These are phyloP conservation scores for Aeminium ludgeri DNA, from an alignment of 495 filamentous ascomycete species.

Conservation along the genomic window DNA sequence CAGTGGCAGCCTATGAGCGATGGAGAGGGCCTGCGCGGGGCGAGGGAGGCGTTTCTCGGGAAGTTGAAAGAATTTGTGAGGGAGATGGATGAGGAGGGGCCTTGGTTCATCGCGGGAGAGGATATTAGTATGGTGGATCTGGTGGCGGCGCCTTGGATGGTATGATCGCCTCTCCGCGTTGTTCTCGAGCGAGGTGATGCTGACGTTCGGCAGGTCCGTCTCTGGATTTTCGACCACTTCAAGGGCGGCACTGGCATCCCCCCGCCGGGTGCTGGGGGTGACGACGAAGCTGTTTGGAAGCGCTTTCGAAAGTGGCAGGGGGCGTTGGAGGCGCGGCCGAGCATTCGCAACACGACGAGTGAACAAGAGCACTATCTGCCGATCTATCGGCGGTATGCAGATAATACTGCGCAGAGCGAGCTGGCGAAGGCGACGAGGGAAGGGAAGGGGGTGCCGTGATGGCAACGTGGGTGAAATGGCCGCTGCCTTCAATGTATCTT, in stretches of 20 bases:
- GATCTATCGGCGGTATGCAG: conserved; percentile 54
- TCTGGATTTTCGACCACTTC: conserved; percentile 56
- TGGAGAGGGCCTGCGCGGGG: conserved; percentile 26
- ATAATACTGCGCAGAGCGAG: conserved; percentile 54
- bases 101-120: conserved; percentile 42
- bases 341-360: conserved; percentile 45
- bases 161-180: conserved; percentile 1
- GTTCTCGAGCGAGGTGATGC: neutral
- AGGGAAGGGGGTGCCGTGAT: conserved; percentile 43
- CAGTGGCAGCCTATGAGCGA: conserved; percentile 36
- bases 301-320: conserved; percentile 45
- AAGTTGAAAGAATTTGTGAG: conserved; percentile 37
- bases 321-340: conserved; percentile 37
- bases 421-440: conserved; percentile 48
- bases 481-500: no score
- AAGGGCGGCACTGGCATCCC: conserved; percentile 49
- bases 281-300: conserved; percentile 38
- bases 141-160: conserved; percentile 46
- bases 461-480: neutral
- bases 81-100: conserved; percentile 42
- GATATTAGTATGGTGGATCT: conserved; percentile 44
- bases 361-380: conserved; percentile 42
- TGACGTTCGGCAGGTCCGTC: conserved; percentile 26
- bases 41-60: conserved; percentile 32
- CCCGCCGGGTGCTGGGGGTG: conserved; percentile 28